Conservation (phyloP, 2,329 filamentous ascomycete species). For the Sarocladiaceae sp. region DNA sequence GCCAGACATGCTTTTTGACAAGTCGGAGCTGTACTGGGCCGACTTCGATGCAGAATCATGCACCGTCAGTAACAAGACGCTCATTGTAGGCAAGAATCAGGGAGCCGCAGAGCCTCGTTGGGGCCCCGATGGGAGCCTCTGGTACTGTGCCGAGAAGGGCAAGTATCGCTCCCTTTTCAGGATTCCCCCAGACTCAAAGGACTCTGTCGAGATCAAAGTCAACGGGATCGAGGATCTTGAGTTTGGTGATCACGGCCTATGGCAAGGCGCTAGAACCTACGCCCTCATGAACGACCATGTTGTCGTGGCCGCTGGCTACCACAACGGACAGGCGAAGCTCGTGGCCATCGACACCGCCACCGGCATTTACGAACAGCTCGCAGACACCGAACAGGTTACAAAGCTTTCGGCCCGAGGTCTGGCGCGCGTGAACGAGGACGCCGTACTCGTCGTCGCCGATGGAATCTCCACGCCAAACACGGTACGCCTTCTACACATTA, state of each 20-base stretch:
- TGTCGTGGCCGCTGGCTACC: conserved; percentile 27
- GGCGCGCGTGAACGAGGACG: conserved; percentile 24
- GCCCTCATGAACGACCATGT: conserved; percentile 27
- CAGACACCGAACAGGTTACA: conserved; percentile 21
- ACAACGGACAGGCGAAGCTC: conserved; percentile 27
- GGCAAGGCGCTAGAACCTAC: conserved; percentile 32
- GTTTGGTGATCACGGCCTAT: conserved; percentile 27
- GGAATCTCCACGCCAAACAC: conserved; percentile 25
- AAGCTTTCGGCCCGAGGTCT: conserved; percentile 24
- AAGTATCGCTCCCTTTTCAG: conserved; percentile 43
- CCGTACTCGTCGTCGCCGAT: conserved; percentile 31
- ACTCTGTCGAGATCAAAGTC: conserved; percentile 24
- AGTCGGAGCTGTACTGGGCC: conserved; percentile 36
- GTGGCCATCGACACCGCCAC: conserved; percentile 31
- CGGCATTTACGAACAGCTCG: conserved; percentile 23
- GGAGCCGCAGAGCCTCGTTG: conserved; percentile 45
- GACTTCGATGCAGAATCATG: conserved; percentile 24
- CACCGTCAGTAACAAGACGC: conserved; percentile 21
- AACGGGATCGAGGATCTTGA: conserved; percentile 34
- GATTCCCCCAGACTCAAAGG: conserved; percentile 20
- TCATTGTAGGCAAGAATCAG: conserved; percentile 33
- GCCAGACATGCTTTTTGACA: conserved; percentile 46
- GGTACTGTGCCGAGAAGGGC: conserved; percentile 39
- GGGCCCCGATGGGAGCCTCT: conserved; percentile 40
- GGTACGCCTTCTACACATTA: conserved; percentile 8